phyloP scores from a whole-genome alignment of 495 filamentous ascomycete species.

The Penicillium dipodomyicola region DNA sequence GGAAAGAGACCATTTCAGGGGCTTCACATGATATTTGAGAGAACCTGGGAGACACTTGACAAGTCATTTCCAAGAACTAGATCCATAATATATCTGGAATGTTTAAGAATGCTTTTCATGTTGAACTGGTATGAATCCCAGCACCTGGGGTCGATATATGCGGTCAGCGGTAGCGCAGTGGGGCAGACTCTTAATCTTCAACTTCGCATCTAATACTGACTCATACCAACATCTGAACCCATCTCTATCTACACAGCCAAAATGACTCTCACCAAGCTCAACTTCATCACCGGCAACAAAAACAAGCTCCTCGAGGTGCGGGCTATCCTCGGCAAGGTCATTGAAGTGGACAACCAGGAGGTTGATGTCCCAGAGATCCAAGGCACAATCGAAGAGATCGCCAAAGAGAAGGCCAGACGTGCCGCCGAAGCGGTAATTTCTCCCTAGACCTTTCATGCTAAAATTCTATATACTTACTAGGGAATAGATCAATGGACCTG shows the following conservation, averaged over 20 bases:
- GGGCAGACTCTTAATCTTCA: not conserved
- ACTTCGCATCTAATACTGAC: not conserved
- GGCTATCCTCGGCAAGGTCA: slow-evolving; percentile 73
- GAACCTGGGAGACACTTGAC: too few species aligned
- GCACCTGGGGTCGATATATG: not conserved
- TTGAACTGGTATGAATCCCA: too few species aligned
- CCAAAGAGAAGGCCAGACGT: slow-evolving; percentile 76
- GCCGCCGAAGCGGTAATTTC: slow-evolving; percentile 51
- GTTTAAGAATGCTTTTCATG: too few species aligned
- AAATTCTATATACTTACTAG: slow-evolving; percentile 13
- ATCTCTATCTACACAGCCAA: slow-evolving; percentile 13
- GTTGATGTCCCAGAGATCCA: slow-evolving; percentile 88
- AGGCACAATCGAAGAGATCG: slow-evolving; percentile 88
- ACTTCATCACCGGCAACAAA: slow-evolving; percentile 95
- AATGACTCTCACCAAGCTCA: slow-evolving; percentile 50
- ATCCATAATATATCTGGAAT: too few species aligned
- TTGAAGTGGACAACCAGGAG: slow-evolving; percentile 67
- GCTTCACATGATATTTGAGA: too few species aligned
- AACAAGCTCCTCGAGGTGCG: slow-evolving; percentile 89
- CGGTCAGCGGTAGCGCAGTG: not conserved
- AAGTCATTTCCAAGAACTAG: too few species aligned
- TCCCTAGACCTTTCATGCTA: not conserved
- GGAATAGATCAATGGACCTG: slow-evolving; percentile 72
- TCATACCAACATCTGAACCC: not conserved
- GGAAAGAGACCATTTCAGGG: too few species aligned